These are phyloP conservation scores for Ophiocordyceps camponoti-floridani DNA, from an alignment of 2,329 filamentous ascomycete genomes.

Conservation along the genomic window DNA sequence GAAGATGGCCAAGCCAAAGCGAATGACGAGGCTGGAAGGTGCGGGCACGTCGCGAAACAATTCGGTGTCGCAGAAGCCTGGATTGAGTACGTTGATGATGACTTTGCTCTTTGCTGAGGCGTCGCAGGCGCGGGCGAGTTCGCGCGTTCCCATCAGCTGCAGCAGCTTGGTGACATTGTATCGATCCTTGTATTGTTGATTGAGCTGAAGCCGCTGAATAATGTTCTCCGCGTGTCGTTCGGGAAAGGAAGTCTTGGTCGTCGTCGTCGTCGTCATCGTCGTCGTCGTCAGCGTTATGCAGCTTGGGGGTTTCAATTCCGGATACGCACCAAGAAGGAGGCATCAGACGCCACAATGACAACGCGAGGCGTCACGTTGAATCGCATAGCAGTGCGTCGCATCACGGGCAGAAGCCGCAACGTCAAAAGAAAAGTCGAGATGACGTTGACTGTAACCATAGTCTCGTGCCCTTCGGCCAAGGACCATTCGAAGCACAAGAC, in stretches of 20 bases:
- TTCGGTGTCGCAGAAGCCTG: conserved; percentile 21
- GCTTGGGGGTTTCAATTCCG: too few species aligned
- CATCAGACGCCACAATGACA: conserved; percentile 20
- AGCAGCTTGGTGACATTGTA: conserved; percentile 15
- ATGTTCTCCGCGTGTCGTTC: conserved; percentile 13
- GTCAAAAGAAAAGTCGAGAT: conserved; percentile 26
- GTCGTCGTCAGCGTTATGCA: background rate
- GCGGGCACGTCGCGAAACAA: conserved; percentile 17
- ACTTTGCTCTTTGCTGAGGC: conserved; percentile 14
- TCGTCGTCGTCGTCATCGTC: background rate
- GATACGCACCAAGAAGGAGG: conserved; percentile 5
- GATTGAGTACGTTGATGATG: conserved; percentile 19
- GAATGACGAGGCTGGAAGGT: conserved; percentile 9
- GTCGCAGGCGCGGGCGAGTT: conserved; percentile 16
- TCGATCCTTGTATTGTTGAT: conserved; percentile 6
- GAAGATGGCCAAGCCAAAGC: conserved; percentile 7
- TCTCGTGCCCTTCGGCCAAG: conserved; percentile 21
- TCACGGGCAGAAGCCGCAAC: conserved; percentile 21
- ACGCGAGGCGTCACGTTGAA: conserved; percentile 17
- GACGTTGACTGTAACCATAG: conserved; percentile 26
- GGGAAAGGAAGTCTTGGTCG: conserved; percentile 13
- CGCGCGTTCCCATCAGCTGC: conserved; percentile 10
- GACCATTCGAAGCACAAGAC: conserved; percentile 4
- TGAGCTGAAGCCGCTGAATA: conserved; percentile 14
- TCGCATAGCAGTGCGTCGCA: conserved; percentile 17